Percentiles rank a stretch among this genome's conserved stretches.
phyloP scores from a whole-genome alignment of 202 grass and related monocot genomes.

The Zoysia matrella region DNA sequence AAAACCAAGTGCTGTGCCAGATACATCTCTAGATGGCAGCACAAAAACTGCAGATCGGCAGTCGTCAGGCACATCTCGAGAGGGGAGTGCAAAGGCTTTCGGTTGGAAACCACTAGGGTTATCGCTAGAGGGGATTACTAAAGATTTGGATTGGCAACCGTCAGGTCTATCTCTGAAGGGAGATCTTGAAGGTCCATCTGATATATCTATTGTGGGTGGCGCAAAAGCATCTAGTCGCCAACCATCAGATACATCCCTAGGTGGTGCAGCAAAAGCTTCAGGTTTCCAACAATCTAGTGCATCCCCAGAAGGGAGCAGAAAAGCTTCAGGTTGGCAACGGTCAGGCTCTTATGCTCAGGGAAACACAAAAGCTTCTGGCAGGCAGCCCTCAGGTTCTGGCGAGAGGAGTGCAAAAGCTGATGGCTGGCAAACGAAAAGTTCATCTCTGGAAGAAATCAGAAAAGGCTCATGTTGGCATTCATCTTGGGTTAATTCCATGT shows the following conservation, averaged over 20 bases:
- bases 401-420: slow-evolving; percentile 32
- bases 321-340: slow-evolving; percentile 32
- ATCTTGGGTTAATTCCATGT: slow-evolving; percentile 42
- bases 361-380: slow-evolving; percentile 36
- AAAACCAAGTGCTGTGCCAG: slow-evolving; percentile 34
- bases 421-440: slow-evolving; percentile 33
- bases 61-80: not conserved
- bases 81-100: slow-evolving; percentile 33
- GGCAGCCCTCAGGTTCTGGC: slow-evolving; percentile 13
- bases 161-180: not conserved
- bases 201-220: not conserved
- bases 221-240: slow-evolving; percentile 25
- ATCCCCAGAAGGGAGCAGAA: slow-evolving; percentile 18
- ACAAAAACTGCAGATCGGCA: slow-evolving; percentile 17
- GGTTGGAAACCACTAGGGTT: slow-evolving; percentile 33
- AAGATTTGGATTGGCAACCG: not conserved
- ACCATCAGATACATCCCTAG: too few relatives aligned
- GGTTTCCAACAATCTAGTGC: slow-evolving; percentile 23
- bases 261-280: slow-evolving; percentile 1
- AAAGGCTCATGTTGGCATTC: slow-evolving; percentile 42
- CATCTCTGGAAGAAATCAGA: slow-evolving; percentile 23
- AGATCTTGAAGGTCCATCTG: not conserved
- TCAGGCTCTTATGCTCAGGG: slow-evolving; percentile 22
- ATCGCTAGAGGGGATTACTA: slow-evolving; percentile 16
- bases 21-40: not conserved